Base-by-base conservation (phyloP, 163 green algal genomes). In the Scenedesmus sp. region DNA sequence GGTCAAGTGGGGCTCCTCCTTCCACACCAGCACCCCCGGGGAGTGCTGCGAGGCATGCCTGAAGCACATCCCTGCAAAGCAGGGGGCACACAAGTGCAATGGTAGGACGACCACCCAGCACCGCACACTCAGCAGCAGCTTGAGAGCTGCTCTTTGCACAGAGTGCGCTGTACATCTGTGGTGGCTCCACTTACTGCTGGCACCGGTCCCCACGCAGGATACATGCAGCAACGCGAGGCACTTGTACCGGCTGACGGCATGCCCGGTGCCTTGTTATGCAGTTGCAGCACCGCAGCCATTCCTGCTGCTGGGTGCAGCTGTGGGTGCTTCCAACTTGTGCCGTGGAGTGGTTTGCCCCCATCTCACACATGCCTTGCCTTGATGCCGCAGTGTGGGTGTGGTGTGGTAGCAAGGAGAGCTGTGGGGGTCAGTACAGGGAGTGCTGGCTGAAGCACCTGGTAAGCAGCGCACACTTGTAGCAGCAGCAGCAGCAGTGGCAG, bases 401-500 rank as follows among this genome's bases (percentile, higher is more conserved):
- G 70, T 99, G 97, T 87, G 97, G 94, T 0, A 91, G 97, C 76
- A 83, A 93, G 80, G 70, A 92, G 10, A 42, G 83, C 0, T 99
- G 97, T 84, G 90, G 92, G 3, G 76, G 65, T 0, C 89, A 97
- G 53, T 95, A 96, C 85, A 85, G 92, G 79, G 93, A 98, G 83
- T 99, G 97, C 92, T 99, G 97, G 97, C 95, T 99, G 0, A 99
- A 99, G 93, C 95, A 99, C 88, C 86, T 98, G 93, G 95, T 97
- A 80, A 90, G 94, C 35, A 43, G 76, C n/a, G 30, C 51, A 81
- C 68, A 16, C 46, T 56, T 56, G 7, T 56, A 15, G 22, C 9
- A 40, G 26, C 65, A 76, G 30, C 65, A 76, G 30, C 65, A 40
- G 65, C 65, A 72, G 10, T 2, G 40, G 84, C 85, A 91, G 30